These are phyloP conservation scores for Pezicula carpinea DNA, from an alignment of 2,329 filamentous ascomycete species.

Conservation along the genomic window DNA sequence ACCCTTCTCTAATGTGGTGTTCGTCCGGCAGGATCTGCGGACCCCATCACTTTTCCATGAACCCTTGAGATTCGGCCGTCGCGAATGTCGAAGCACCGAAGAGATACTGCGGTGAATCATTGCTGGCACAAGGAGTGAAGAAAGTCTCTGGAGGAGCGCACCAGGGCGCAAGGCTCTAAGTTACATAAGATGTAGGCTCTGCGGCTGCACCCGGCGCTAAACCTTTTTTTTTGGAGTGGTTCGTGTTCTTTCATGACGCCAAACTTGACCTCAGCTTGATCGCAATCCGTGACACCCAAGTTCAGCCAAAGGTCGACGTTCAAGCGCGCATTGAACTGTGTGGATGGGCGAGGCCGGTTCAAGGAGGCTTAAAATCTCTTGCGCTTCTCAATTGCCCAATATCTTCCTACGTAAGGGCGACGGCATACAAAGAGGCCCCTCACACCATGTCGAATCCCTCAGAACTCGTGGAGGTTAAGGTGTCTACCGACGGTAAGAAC, in stretches of 20 bases:
- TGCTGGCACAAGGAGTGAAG: not conserved
- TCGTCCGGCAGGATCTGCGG: constrained; percentile 19
- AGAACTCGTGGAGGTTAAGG: constrained; percentile 38
- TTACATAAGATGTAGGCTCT: constrained; percentile 5
- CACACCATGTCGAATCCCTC: constrained; percentile 36
- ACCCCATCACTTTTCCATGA: constrained; percentile 15
- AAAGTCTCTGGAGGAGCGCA: not conserved
- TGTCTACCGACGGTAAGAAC: constrained; percentile 31
- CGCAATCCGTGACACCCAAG: not conserved
- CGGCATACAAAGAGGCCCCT: constrained; percentile 5
- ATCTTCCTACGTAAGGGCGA: not conserved
- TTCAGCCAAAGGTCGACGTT: too few species aligned
- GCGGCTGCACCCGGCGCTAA: constrained; percentile 7
- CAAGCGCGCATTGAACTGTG: too few species aligned
- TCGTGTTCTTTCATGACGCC: not conserved
- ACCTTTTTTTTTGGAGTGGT: not conserved
- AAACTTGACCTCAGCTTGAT: not conserved
- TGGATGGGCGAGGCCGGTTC: too few species aligned
- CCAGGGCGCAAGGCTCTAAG: not conserved
- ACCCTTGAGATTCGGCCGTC: constrained; percentile 6
- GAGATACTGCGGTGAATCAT: constrained; percentile 18
- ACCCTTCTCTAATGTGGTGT: constrained; percentile 3
- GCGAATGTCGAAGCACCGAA: constrained; percentile 13
- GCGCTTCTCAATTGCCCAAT: too few species aligned
- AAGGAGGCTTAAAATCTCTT: too few species aligned